phyloP scores from a whole-genome alignment of 2,329 filamentous ascomycete genomes.

The Botrytis tulipae region DNA sequence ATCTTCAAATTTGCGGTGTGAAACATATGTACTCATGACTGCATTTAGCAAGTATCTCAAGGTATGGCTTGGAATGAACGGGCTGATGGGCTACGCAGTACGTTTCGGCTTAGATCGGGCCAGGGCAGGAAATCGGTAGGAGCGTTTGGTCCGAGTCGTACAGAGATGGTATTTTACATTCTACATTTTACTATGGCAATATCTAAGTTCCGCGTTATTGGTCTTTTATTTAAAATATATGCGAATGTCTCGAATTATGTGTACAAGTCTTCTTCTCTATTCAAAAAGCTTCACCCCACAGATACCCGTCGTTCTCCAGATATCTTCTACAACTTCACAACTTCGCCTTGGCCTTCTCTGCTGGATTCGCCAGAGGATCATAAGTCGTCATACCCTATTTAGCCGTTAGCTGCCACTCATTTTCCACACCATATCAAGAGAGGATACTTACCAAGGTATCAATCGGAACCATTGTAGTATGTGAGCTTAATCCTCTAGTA shows the following conservation, averaged over 20 bases:
- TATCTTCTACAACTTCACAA: constrained; percentile 34
- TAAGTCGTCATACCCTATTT: constrained; percentile 36
- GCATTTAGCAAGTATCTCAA: not conserved
- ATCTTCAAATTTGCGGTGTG: not conserved
- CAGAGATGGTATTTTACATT: not conserved
- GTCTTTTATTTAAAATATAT: not conserved
- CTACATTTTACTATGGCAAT: too few species aligned
- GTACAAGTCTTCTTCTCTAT: not conserved
- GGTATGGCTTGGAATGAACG: not conserved
- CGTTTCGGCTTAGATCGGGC: not conserved
- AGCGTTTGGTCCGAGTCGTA: constrained; percentile 1
- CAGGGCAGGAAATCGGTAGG: not conserved
- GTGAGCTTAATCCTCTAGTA: constrained; percentile 63
- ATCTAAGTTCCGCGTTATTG: not conserved
- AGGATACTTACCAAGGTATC: constrained; percentile 52
- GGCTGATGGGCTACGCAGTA: not conserved
- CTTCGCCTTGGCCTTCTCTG: constrained; percentile 52
- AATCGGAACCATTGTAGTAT: constrained; percentile 56
- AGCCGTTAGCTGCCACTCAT: constrained; percentile 14
- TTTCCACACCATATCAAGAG: constrained; percentile 10
- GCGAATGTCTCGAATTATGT: not conserved
- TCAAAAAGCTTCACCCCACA: too few species aligned
- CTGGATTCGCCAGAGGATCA: constrained; percentile 50
- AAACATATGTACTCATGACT: not conserved
- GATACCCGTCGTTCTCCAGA: not conserved